A percentile compares a stretch with the other conserved stretches of the same genome.
phyloP scores from a whole-genome alignment of 129 eudicot genomes.

The Heracleum sosnowskyi region DNA sequence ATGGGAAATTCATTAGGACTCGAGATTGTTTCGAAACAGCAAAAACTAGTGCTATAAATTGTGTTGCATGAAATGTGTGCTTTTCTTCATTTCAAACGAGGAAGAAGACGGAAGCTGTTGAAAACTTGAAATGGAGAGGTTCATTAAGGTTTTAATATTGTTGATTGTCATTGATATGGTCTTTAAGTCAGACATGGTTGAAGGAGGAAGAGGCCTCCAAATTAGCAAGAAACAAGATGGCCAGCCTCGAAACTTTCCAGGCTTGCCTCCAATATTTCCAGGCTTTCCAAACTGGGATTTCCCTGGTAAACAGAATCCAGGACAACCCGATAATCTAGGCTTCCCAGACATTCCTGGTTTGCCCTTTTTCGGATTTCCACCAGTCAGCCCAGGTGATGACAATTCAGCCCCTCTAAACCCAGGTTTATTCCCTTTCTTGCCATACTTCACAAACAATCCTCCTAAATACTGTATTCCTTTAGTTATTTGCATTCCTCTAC shows the following conservation, averaged over 20 bases:
- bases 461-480: not conserved
- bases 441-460: not conserved
- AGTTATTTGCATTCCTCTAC: not conserved
- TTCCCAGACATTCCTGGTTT: not conserved
- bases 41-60: not conserved
- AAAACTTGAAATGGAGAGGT: not conserved
- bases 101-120: not conserved
- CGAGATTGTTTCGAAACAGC: not conserved
- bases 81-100: not conserved
- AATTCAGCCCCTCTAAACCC: not conserved
- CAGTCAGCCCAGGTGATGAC: not conserved
- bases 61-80: not conserved
- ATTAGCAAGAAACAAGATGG: not conserved
- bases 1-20: not conserved
- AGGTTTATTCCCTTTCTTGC: not conserved
- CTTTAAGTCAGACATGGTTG: not conserved
- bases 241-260: constrained; percentile 1
- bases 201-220: not conserved
- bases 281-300: not conserved
- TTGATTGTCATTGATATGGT: not conserved
- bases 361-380: not conserved
- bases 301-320: not conserved
- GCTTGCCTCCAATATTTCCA: not conserved
- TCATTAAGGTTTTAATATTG: not conserved
- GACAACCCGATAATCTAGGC: not conserved